Evolutionary conservation across 2,329 filamentous ascomycete genomes (phyloP), one percentile per base, ranked within the genome.

Genomic region (Fusarium luffae): DNA sequence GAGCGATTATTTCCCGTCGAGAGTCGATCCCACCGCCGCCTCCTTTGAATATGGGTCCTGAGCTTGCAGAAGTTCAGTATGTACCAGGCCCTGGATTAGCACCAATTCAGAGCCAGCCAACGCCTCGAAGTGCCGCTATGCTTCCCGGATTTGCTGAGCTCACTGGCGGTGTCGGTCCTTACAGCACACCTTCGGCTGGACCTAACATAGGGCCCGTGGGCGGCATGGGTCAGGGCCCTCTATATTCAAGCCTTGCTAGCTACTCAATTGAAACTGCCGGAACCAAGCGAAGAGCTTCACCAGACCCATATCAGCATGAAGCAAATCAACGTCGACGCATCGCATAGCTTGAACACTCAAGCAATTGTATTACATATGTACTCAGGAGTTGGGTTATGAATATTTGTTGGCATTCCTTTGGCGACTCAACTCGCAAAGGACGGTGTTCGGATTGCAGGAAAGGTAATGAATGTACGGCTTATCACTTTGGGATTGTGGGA

Each of bases 71-170:
- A 52, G 63, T 75, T 21, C 74, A 76, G 59, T 78, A 79, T 63
- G 74, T 73, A 30, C 69, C 77, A 14, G 81, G 82, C 7, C 82
- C 81, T 14, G 83, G 82, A 9, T 80, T 88, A 44, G 84, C 86
- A 7, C 86, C 85, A n/a, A 87, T 88, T 43, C 85, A 87, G 57
- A 79, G 79, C 18, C 80, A 80, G 67, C 76, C 77, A 54, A 79
- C 79, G 30, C 77, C 79, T 10, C 76, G 79, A 28, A 78, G 79
- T n/a, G 79, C 79, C 8, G 84, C 81, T 1, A 80, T 86, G 66
- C 79, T 91, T n/a, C 89, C 89, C 3, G 85, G 88, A 52, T 82
- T 91, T 18, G 85, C 86, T 37, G 88, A 91, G 75, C 82, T 91
- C 71, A 90, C 89, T 3, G 90, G 88, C 0, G 88, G 89, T 14